Base-by-base conservation (phyloP, 1,284 basidiomycete species). In the Athelia sp. region DNA sequence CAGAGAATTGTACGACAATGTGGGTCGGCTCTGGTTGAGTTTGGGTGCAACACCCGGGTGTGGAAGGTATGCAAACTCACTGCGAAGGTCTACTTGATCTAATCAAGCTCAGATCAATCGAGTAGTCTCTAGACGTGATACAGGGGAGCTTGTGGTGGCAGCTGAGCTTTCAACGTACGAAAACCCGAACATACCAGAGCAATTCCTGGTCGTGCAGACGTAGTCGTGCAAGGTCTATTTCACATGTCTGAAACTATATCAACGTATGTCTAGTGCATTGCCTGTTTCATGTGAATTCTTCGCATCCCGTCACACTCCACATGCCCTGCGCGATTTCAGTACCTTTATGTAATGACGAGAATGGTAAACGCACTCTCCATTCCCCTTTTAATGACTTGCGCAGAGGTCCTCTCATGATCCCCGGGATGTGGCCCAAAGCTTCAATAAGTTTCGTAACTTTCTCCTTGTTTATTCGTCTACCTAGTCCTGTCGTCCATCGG, bases 181-280 rank as follows among this genome's bases (percentile, higher is more conserved):
- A 55, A 76, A 68, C 49, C 76, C 78, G 3, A 83, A 84, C 55
- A 69, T 89, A 13, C 87, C 87, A 36, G 86, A 88, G 54, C 78
- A 79, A 45, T 87, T 89, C 55, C 71, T 86, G 34, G 84, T 88
- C 29, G 74, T 85, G 15, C 70, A 79, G 45, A 76, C 75, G 3
- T 81, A 58, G 62, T 9, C n/a, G n/a, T 6, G 4, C 36, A 40
- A n/a, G 15, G n/a, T 40, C 6, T 6, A 17, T 17, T n/a, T n/a
- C n/a, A n/a, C n/a, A n/a, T n/a, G n/a, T n/a, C n/a, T n/a, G n/a
- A n/a, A n/a, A n/a, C n/a, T n/a, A n/a, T n/a, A n/a, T n/a, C n/a
- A n/a, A n/a, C n/a, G n/a, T n/a, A n/a, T n/a, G n/a, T n/a, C n/a
- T n/a, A n/a, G n/a, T n/a, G n/a, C n/a, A n/a, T n/a, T n/a, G n/a